Conservation (phyloP, 129 eudicot species). For the Deinandra increscens region DNA sequence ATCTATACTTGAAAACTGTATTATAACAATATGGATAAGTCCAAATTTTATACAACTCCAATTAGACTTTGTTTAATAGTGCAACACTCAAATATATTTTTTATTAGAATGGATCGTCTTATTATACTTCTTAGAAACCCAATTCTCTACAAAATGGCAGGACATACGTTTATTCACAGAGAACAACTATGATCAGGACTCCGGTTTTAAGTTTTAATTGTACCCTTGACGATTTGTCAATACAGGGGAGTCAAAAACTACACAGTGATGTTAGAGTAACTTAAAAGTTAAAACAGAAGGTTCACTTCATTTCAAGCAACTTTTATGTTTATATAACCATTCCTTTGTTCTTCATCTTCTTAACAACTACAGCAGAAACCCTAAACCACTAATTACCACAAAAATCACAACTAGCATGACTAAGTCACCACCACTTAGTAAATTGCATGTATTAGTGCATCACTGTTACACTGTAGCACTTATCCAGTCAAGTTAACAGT, state of each 20-base stretch:
- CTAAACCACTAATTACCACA: neutral
- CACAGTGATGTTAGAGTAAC: neutral
- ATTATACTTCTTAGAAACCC: too few relatives aligned
- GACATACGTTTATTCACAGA: neutral
- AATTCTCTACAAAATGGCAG: too few relatives aligned
- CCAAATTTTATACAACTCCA: too few relatives aligned
- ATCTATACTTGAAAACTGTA: neutral
- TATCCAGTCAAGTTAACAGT: neutral
- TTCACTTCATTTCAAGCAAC: conserved; percentile 4
- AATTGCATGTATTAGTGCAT: neutral
- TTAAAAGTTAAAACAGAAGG: neutral
- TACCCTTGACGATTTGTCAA: conserved; percentile 7
- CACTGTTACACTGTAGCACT: too few relatives aligned
- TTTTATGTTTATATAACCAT: too few relatives aligned
- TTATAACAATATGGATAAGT: too few relatives aligned
- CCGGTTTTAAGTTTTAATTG: neutral
- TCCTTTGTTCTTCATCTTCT: too few relatives aligned
- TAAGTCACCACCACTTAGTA: neutral
- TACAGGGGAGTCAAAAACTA: neutral
- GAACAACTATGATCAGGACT: neutral
- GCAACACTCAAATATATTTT: too few relatives aligned
- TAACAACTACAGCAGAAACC: neutral
- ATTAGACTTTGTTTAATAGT: too few relatives aligned
- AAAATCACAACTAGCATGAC: conserved; percentile 3
- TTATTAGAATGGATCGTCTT: too few relatives aligned